These are phyloP conservation scores for Exophiala oligosperma DNA, from an alignment of 2,329 filamentous ascomycete genomes.

Conservation along the genomic window DNA sequence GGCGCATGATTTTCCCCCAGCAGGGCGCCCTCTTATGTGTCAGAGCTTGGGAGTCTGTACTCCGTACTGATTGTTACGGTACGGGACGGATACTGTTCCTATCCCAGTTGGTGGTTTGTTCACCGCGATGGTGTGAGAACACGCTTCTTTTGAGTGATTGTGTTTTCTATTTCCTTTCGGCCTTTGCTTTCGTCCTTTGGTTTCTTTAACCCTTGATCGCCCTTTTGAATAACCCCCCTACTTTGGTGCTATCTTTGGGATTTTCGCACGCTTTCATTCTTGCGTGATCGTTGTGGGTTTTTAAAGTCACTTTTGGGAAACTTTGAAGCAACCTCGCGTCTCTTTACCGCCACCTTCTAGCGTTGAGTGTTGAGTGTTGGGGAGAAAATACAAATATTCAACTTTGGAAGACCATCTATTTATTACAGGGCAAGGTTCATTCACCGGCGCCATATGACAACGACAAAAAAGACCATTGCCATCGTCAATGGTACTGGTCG, in stretches of 20 bases:
- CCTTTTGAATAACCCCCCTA: neutral
- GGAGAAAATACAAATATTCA: neutral
- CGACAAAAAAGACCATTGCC: conserved; percentile 71
- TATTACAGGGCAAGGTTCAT: neutral
- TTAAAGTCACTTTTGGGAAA: no score
- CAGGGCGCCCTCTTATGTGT: no score
- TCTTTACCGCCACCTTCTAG: no score
- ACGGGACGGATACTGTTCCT: no score
- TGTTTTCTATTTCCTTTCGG: no score
- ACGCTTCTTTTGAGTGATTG: no score
- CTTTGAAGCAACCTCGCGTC: no score
- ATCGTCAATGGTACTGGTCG: conserved; percentile 95
- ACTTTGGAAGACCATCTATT: neutral
- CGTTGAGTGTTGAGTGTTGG: no score
- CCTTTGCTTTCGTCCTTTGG: no score
- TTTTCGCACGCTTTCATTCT: no score
- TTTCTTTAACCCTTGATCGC: no score
- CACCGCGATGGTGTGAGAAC: no score
- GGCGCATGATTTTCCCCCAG: conserved; percentile 4
- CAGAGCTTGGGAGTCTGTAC: neutral
- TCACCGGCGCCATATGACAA: conserved; percentile 23
- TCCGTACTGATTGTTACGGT: neutral
- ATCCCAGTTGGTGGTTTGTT: neutral
- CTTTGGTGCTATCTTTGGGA: neutral
- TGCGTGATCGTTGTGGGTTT: neutral